Evolutionary conservation across 129 eudicot genomes (phyloP).

Genomic region (Chrysanthemum makinoi): DNA sequence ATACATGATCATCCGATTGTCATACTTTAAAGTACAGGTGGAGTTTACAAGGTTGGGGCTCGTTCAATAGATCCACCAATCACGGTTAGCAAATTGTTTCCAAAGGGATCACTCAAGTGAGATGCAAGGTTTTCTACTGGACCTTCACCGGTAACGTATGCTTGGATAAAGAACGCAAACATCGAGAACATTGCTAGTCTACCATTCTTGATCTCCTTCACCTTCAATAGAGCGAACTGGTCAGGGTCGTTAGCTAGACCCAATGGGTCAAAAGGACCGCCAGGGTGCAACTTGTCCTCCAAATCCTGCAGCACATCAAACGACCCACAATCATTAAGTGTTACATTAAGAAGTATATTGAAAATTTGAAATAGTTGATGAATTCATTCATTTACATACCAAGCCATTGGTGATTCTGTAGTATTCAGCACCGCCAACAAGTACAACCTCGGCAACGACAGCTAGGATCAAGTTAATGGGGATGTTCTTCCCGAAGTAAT

Average conservation of each 20-base stretch:
- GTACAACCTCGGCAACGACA: conserved; percentile 91
- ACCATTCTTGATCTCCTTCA: conserved; percentile 96
- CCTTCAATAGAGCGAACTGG: conserved; percentile 89
- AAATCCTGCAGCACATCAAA: conserved; percentile 50
- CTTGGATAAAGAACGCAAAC: conserved; percentile 92
- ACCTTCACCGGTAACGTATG: conserved; percentile 86
- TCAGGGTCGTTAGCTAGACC: conserved; percentile 92
- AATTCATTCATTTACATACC: conserved; percentile 39
- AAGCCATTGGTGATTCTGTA: conserved; percentile 93
- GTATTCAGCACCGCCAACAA: conserved; percentile 97
- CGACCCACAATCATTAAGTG: neutral
- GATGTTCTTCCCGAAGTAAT: conserved; percentile 93
- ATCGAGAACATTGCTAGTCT: conserved; percentile 93
- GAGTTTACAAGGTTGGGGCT: conserved; percentile 63
- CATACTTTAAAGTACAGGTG: neutral
- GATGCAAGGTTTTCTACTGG: conserved; percentile 86
- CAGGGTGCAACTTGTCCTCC: conserved; percentile 95
- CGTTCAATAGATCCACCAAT: conserved; percentile 66
- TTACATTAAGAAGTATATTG: neutral
- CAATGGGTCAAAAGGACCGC: conserved; percentile 98
- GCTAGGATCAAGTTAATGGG: conserved; percentile 83
- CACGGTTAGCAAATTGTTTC: conserved; percentile 90
- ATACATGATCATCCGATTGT: neutral
- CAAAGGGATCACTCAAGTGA: conserved; percentile 91
- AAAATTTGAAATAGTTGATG: neutral